phyloP scores from a whole-genome alignment of 192 early-diverging fungal species.

The Funneliformis geosporum region DNA sequence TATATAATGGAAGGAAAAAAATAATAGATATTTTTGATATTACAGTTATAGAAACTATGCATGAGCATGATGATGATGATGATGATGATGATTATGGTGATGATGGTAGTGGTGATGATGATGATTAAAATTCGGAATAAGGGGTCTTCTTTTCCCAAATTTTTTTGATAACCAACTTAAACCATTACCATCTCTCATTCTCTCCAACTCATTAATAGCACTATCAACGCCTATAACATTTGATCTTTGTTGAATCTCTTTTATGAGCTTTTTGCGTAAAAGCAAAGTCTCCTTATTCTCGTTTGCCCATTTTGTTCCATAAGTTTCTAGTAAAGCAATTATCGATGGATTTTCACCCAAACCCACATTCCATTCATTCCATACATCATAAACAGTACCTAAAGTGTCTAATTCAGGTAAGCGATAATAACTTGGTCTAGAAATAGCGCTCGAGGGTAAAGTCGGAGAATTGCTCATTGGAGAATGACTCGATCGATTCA shows the following conservation, averaged over 20 bases:
- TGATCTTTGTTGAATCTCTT: constrained; percentile 9
- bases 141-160: constrained; percentile 9
- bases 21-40: not conserved
- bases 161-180: constrained; percentile 22
- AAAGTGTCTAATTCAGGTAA: constrained; percentile 22
- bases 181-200: constrained; percentile 6
- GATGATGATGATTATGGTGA: not conserved
- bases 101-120: not conserved
- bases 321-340: constrained; percentile 4
- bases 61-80: not conserved
- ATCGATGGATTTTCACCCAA: constrained; percentile 26
- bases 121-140: not conserved
- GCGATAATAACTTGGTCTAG: constrained; percentile 1
- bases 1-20: too few species aligned
- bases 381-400: constrained; percentile 21
- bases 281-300: constrained; percentile 14
- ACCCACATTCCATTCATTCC: constrained; percentile 29
- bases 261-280: constrained; percentile 20
- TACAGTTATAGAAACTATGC: not conserved
- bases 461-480: not conserved
- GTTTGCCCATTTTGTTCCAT: constrained; percentile 20
- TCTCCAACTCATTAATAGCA: constrained; percentile 12
- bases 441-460: not conserved
- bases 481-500: not conserved
- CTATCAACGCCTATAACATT: not conserved